Evolutionary conservation across 768 basidiomycete species (phyloP).

Genomic region (Boletus reticulatus): DNA sequence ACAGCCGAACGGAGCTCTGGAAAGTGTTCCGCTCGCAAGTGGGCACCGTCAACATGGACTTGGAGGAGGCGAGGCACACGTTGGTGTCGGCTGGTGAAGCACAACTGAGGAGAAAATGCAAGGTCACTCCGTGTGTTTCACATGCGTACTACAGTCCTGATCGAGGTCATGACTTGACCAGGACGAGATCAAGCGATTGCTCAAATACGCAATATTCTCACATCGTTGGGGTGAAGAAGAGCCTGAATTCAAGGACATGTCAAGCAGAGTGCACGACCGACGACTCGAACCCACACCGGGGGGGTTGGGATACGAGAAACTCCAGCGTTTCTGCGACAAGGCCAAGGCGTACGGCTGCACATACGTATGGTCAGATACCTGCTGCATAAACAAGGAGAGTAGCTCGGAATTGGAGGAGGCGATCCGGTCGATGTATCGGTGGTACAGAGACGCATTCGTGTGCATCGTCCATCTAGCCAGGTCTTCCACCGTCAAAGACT

Average conservation of each 20-base stretch:
- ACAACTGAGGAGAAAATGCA: not conserved
- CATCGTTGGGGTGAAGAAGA: conserved; percentile 20
- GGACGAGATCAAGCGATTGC: not conserved
- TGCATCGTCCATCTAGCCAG: conserved; percentile 12
- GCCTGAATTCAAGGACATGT: conserved; percentile 11
- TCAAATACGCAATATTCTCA: conserved; percentile 18
- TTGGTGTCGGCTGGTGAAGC: not conserved
- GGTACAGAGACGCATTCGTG: conserved; percentile 12
- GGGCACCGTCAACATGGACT: not conserved
- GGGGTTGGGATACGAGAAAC: conserved; percentile 11
- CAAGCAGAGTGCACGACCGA: not conserved
- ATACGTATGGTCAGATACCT: conserved; percentile 25
- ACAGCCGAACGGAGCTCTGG: conserved; percentile 6
- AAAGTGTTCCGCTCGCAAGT: not conserved
- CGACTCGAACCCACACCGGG: not conserved
- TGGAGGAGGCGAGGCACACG: not conserved
- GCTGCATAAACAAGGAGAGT: conserved; percentile 15
- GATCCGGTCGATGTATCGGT: conserved; percentile 12
- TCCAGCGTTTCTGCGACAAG: conserved; percentile 12
- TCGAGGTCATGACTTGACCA: not conserved
- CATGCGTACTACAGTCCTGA: not conserved
- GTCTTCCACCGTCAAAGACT: conserved; percentile 1
- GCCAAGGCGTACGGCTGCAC: conserved; percentile 12
- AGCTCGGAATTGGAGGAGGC: conserved; percentile 14
- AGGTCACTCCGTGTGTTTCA: not conserved